A percentile compares a stretch with the other conserved stretches of the same genome.
phyloP scores from a whole-genome alignment of 2,329 filamentous ascomycete species.

The Colletotrichum chlorophyti region DNA sequence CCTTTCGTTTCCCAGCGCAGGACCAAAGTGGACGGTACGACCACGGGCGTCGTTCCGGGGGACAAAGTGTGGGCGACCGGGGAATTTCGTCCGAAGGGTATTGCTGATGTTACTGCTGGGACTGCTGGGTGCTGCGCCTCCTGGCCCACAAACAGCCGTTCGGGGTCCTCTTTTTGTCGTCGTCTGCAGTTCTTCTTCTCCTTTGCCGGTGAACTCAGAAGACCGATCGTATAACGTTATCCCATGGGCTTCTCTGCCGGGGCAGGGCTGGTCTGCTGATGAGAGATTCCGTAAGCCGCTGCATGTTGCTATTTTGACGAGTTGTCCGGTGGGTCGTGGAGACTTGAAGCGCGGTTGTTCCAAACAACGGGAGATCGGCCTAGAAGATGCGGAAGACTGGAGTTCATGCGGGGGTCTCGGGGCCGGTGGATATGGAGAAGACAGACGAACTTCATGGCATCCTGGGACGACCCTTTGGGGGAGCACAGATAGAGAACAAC shows the following conservation, averaged over 20 bases:
- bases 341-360: neutral
- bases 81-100: neutral
- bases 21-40: no score
- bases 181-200: neutral
- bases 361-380: neutral
- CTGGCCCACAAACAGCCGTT: neutral
- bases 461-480: neutral
- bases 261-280: neutral
- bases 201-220: neutral
- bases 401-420: neutral
- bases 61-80: neutral
- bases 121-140: neutral
- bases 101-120: neutral
- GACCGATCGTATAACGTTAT: no score
- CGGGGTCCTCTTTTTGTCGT: neutral
- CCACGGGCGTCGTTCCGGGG: neutral
- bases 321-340: neutral
- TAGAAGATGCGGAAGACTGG: neutral
- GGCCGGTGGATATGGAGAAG: neutral
- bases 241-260: no score
- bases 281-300: no score
- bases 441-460: neutral
- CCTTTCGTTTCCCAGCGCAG: neutral
- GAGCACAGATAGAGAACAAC: neutral
- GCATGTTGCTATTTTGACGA: no score